These are phyloP conservation scores for Hyparrhenia diplandra DNA, from an alignment of 176 grass and related monocot genomes.

Conservation along the genomic window DNA sequence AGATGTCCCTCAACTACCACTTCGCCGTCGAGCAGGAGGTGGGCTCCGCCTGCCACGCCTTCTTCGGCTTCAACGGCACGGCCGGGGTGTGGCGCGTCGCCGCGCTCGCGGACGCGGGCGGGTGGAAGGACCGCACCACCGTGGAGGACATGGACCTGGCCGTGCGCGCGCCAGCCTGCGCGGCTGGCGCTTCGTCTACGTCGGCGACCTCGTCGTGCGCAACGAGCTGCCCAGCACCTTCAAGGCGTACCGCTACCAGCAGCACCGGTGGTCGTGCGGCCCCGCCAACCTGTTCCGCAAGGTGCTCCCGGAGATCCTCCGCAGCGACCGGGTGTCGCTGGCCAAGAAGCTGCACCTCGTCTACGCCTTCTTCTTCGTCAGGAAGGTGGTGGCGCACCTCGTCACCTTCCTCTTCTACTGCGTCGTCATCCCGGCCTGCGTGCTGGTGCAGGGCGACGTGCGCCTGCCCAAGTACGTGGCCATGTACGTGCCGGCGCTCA, in stretches of 20 bases:
- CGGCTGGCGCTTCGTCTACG: constrained; percentile 79
- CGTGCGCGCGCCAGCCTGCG: constrained; percentile 62
- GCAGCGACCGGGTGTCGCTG: constrained; percentile 49
- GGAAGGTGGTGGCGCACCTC: constrained; percentile 84
- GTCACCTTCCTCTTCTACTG: constrained; percentile 89
- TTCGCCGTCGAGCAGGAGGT: constrained; percentile 84
- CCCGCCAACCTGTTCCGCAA: constrained; percentile 78
- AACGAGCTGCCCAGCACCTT: constrained; percentile 83
- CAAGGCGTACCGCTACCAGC: constrained; percentile 66
- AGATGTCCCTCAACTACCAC: constrained; percentile 97
- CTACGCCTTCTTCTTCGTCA: constrained; percentile 84
- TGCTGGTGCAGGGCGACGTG: constrained; percentile 58
- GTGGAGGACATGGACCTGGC: constrained; percentile 97
- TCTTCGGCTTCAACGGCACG: constrained; percentile 89
- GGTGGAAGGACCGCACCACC: constrained; percentile 89
- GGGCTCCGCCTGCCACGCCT: constrained; percentile 65
- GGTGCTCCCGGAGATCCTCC: constrained; percentile 61
- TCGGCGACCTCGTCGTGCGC: constrained; percentile 47
- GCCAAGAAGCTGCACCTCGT: constrained; percentile 88
- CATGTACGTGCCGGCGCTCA: constrained; percentile 64
- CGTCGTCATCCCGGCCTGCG: constrained; percentile 70
- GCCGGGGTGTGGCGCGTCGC: constrained; percentile 69
- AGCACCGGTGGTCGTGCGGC: constrained; percentile 81
- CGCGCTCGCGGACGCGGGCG: constrained; percentile 62
- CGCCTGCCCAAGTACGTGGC: constrained; percentile 66